Evolutionary conservation across 2,329 filamentous ascomycete species (phyloP), one percentile per base, ranked within the genome.

Genomic region (Westerdykella aurantiaca): DNA sequence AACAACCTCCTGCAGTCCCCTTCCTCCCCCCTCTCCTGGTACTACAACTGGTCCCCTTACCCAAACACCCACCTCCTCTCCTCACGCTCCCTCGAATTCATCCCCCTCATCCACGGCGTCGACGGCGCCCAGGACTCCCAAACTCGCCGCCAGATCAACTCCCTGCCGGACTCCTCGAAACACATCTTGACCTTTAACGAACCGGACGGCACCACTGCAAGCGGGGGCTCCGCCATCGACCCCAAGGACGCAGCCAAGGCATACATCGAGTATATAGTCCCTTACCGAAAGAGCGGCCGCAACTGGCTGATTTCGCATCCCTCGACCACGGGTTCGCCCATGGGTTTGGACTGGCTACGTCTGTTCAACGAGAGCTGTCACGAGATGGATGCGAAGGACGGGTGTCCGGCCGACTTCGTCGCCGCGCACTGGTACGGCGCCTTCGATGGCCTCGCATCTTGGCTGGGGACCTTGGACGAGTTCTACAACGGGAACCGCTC

Each of bases 161-260:
- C 55, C 1, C 70, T 83, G 31, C 76, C 86, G 35, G 69, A 80
- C 17, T 69, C 74, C 34, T 72, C 74, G 2, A 79, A 89, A 33
- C 80, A 87, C 55, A 77, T 88, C 2, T 70, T 93, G 14, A 76
- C 73, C 10, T 90, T 89, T 73, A 93, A 93, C 65, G 87, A 94
- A 64, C 88, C 88, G 1, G 85, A 93, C 58, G 80, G 78, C 11
- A 69, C 71, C 1, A 55, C 55, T 0, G 58, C 60, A 1, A 76
- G 72, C 13, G 85, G 85, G 17, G 87, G 86, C 4, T 83, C 79
- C 52, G 72, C 78, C 50, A 72, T 91, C 22, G 63, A 71, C 1
- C 82, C 86, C 0, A 62, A 72, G 13, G 67, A 70, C 1, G 87
- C 86, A 0, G 88, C 86, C 1, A 66, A 75, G 47, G 76, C 81